Evolutionary conservation across 2,329 filamentous ascomycete species (phyloP), one percentile per base, ranked within the genome.

Genomic region (Grosmannia clavigera): DNA sequence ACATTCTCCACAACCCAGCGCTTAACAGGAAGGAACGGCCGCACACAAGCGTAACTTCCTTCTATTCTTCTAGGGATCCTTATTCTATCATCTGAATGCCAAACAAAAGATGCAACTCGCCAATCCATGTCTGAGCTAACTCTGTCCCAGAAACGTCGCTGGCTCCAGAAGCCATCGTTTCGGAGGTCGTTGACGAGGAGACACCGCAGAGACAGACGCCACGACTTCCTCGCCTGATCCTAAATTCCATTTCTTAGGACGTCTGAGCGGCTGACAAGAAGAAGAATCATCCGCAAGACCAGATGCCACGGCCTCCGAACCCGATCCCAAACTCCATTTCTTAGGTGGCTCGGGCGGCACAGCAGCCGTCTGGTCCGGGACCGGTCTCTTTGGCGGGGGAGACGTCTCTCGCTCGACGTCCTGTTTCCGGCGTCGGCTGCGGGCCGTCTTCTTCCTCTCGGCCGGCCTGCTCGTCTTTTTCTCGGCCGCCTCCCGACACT

Each of bases 401-500:
- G 40, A 43, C 16, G 31, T 19, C 29, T 55, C 52, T 55, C 31
- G 52, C 16, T 33, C 53, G 31, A 16, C 19, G 52, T 22, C 31
- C 31, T 12, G 27, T 3, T 55, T 31, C 22, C 31, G 35, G n/a
- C 38, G 35, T 33, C n/a, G 3, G 53, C 5, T 33, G 9, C 10
- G 3, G n/a, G 19, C n/a, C 9, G 3, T 27, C 14, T 46, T 43
- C 27, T 3, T 46, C 3, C 25, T 12, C n/a, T 5, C 22, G 1
- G 48, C 29, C 35, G 31, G 27, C 40, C 25, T 35, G n/a, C 40
- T n/a, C 27, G n/a, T 5, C 38, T 43, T 66, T 3, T 68, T 67
- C 61, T 76, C 75, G 10, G 76, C 76, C 61, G 78, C 74, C 63
- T 71, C 76, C 62, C 75, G 75, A 64, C 80, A 83, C 61, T 70